These are phyloP conservation scores for Tausonia pullulans DNA, from an alignment of 1,284 basidiomycete species.

Conservation along the genomic window DNA sequence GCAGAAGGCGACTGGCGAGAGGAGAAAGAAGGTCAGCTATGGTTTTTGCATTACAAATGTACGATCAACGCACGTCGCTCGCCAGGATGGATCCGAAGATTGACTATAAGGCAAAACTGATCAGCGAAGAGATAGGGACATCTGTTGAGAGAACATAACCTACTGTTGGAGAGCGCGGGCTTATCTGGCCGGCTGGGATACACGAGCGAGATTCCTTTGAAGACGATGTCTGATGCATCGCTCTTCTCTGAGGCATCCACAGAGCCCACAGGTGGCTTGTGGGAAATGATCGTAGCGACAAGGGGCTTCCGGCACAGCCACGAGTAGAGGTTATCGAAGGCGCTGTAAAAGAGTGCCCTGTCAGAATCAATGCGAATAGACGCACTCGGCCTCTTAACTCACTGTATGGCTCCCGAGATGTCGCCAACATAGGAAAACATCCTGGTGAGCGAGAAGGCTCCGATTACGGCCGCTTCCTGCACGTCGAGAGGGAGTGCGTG, in stretches of 20 bases:
- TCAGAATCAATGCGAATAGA: background rate
- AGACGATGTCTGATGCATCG: constrained; percentile 6
- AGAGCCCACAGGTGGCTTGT: too few species aligned
- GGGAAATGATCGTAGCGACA: background rate
- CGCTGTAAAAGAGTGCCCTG: constrained; percentile 10
- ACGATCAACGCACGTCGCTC: constrained; percentile 24
- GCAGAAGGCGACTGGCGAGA: too few species aligned
- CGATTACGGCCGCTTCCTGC: constrained; percentile 34
- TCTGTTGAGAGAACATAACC: too few species aligned
- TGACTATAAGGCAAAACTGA: constrained; percentile 5
- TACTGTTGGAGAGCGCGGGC: background rate
- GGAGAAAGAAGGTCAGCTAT: too few species aligned
- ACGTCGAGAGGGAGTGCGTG: constrained; percentile 13
- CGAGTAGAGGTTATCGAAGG: constrained; percentile 16
- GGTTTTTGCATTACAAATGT: too few species aligned
- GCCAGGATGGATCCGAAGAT: constrained; percentile 23
- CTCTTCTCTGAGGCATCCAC: too few species aligned
- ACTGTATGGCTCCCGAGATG: constrained; percentile 22
- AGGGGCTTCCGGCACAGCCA: constrained; percentile 26
- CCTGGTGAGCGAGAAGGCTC: constrained; percentile 27
- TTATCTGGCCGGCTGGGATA: constrained; percentile 26
- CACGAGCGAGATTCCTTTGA: constrained; percentile 24
- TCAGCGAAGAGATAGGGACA: too few species aligned
- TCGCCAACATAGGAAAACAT: constrained; percentile 29
- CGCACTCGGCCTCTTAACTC: too few species aligned